Evolutionary conservation across 768 basidiomycete genomes (phyloP), one percentile per base, ranked within the genome.

Genomic region (Gymnopilus dilepis): DNA sequence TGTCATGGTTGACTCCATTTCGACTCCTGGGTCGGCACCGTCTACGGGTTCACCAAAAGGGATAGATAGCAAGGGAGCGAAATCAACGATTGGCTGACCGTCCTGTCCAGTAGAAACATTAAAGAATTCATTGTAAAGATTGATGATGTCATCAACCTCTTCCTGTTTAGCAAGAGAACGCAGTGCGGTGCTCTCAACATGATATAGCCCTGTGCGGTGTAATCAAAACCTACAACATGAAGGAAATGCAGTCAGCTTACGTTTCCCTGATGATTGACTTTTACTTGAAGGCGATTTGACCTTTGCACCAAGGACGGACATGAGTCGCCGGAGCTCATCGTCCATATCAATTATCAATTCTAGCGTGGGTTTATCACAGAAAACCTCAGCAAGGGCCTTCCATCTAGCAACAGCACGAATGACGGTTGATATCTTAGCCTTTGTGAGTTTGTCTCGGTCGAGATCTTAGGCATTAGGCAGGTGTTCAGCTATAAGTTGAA

Each of bases 11-110:
- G 42, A 33, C 41, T 73, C 71, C 3, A 67, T 3, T 19, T 72
- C 69, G 8, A 71, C 62, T 1, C 72, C 71, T 24, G 60, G 65
- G 37, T 70, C 68, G 2, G 52, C 43, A 6, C 34, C 51, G 1
- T 65, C 58, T 4, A 38, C 3, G 12, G 33, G 26, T 8, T 48
- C 51, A 17, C 30, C 52, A n/a, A 53, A 42, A 31, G 34, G 56
- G 47, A n/a, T 30, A 2, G 51, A 61, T 6, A 28, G 19, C 33
- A 34, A 34, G 7, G n/a, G 61, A 2, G 26, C 59, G 19, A 0
- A 24, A 2, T 33, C 60, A 40, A 2, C 54, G 59, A 19, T 52
- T 48, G 55, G 50, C 6, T 52, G 31, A n/a, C 59, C 59, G 12
- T 13, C 7, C 7, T 67, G 56, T 17, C 26, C 41, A 24, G 30